Conservation (phyloP, 331 rosid genomes). For the Quercus tomentella region DNA sequence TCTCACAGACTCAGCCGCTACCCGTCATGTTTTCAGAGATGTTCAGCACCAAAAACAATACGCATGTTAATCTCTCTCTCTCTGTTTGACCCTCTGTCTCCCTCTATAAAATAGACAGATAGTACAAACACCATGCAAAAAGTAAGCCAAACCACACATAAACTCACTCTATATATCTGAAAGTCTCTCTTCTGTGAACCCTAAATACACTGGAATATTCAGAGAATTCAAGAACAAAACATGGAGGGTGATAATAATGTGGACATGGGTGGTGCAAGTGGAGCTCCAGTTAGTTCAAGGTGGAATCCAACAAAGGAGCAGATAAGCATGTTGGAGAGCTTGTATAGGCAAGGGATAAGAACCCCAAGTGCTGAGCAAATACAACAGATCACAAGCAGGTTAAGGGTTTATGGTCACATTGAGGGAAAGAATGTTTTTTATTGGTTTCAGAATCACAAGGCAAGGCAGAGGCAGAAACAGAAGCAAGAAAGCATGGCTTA, state of each 20-base stretch:
- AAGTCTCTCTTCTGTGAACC: neutral
- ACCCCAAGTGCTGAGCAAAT: constrained; percentile 83
- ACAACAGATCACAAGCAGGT: constrained; percentile 66
- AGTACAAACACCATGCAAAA: constrained; percentile 28
- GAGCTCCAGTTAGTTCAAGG: constrained; percentile 36
- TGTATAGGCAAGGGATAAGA: constrained; percentile 75
- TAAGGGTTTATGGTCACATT: constrained; percentile 67
- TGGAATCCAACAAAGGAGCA: constrained; percentile 98
- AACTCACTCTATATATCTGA: too few species aligned
- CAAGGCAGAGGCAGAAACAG: constrained; percentile 85
- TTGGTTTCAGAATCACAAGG: constrained; percentile 98
- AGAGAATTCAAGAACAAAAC: neutral
- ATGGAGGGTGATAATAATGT: constrained; percentile 22
- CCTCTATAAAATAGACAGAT: constrained; percentile 21
- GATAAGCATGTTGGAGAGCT: constrained; percentile 58
- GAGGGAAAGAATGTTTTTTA: constrained; percentile 96
- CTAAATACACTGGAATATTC: neutral
- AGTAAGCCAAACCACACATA: neutral
- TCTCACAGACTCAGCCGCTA: constrained; percentile 41
- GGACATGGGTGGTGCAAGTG: constrained; percentile 22
- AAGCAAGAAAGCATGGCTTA: constrained; percentile 70
- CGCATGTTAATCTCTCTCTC: constrained; percentile 66
- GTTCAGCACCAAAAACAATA: constrained; percentile 81
- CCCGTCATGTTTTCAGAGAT: constrained; percentile 94
- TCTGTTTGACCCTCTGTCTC: constrained; percentile 23